Evolutionary conservation across 1,139 yeast genomes (phyloP).

Genomic region (Hansenula anomala): DNA sequence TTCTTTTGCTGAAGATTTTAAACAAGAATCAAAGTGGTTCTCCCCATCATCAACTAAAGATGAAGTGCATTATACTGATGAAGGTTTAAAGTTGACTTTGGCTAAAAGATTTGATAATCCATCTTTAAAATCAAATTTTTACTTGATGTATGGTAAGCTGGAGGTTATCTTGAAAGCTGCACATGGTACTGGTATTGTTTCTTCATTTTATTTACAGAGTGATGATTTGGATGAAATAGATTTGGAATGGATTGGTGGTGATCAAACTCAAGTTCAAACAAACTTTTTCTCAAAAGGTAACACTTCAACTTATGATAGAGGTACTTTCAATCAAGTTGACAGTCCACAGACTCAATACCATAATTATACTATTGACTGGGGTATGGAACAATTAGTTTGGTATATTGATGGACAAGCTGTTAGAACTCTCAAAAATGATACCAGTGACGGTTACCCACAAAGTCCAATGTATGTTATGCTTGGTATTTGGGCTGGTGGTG

Average conservation of each 20-base stretch:
- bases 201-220: conserved; percentile 76
- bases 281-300: conserved; percentile 82
- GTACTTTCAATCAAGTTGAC: conserved; percentile 58
- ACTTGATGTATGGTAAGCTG: conserved; percentile 81
- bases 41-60: conserved; percentile 31
- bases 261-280: conserved; percentile 66
- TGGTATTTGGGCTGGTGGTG: conserved; percentile 85
- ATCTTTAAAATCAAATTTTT: conserved; percentile 66
- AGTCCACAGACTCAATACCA: conserved; percentile 56
- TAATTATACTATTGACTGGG: conserved; percentile 84
- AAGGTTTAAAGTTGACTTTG: conserved; percentile 60
- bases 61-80: conserved; percentile 32
- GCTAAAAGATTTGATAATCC: conserved; percentile 69
- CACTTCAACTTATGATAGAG: conserved; percentile 72
- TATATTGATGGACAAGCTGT: conserved; percentile 54
- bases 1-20: conserved; percentile 47
- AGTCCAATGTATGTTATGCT: conserved; percentile 68
- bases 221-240: conserved; percentile 88
- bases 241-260: conserved; percentile 80
- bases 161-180: conserved; percentile 73
- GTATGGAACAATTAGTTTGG: conserved; percentile 55
- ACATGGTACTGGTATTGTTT: conserved; percentile 69
- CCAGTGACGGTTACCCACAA: conserved; percentile 68
- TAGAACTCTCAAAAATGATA: conserved; percentile 50
- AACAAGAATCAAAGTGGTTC: conserved; percentile 39